A percentile compares a stretch with the other conserved stretches of the same genome.
phyloP scores from a whole-genome alignment of 345 rosid species.

The Raphanus raphanistrum region DNA sequence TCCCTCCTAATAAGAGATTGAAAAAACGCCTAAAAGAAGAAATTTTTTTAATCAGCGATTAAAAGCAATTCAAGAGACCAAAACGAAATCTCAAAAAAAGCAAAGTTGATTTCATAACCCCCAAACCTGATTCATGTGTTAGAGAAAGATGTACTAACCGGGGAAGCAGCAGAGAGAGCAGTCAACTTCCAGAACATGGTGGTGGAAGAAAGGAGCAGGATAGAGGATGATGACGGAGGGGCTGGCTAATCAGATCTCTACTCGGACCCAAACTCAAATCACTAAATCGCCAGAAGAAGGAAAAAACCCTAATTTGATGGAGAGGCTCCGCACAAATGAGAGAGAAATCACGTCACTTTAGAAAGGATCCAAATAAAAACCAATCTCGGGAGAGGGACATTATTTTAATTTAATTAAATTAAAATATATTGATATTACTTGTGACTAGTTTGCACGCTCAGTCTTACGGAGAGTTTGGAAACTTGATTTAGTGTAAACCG shows the following conservation, averaged over 20 bases:
- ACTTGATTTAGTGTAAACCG: too few relatives aligned
- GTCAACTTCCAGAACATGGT: slow-evolving; percentile 98
- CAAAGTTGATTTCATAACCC: neutral
- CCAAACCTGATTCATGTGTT: slow-evolving; percentile 16
- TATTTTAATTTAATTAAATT: neutral
- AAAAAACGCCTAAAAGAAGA: neutral
- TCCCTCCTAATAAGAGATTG: too few relatives aligned
- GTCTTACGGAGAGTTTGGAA: neutral
- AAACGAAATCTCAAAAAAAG: slow-evolving; percentile 26
- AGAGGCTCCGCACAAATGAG: slow-evolving; percentile 31
- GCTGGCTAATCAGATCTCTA: slow-evolving; percentile 47
- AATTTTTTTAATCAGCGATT: neutral
- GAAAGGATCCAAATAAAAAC: slow-evolving; percentile 24
- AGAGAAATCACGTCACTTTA: slow-evolving; percentile 35
- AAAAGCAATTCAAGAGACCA: neutral
- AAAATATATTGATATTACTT: neutral
- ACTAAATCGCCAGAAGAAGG: slow-evolving; percentile 2
- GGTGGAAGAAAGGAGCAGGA: slow-evolving; percentile 12
- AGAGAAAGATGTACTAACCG: slow-evolving; percentile 51
- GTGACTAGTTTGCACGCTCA: neutral
- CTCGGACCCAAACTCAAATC: neutral
- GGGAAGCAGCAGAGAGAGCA: slow-evolving; percentile 83
- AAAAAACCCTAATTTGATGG: slow-evolving; percentile 38
- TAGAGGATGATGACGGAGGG: slow-evolving; percentile 10
- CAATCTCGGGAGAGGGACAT: slow-evolving; percentile 16